Conservation (phyloP, 208 protist species). For the Trypanosoma congolense region DNA sequence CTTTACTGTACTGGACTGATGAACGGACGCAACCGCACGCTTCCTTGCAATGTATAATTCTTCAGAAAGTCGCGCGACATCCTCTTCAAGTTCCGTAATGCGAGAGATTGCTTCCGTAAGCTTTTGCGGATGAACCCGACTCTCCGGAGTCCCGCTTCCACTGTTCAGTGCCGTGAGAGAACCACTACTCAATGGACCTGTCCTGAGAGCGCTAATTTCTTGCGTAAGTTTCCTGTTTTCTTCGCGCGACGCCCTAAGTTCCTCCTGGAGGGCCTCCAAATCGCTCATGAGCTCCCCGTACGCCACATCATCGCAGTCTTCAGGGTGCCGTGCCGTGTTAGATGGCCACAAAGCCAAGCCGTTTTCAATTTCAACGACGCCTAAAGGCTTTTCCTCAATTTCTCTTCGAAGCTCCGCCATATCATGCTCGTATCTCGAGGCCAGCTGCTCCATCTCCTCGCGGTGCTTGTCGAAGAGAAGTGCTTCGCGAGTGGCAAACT, state of each 20-base stretch:
- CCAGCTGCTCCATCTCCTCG: constrained; percentile 58
- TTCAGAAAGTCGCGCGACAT: constrained; percentile 24
- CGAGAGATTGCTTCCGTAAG: constrained; percentile 28
- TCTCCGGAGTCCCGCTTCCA: background rate
- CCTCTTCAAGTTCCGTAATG: constrained; percentile 28
- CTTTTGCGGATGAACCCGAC: constrained; percentile 1
- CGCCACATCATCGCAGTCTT: constrained; percentile 24
- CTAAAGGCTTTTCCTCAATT: constrained; percentile 21
- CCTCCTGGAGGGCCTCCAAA: constrained; percentile 39
- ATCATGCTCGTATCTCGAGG: constrained; percentile 43
- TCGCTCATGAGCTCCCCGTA: constrained; percentile 57
- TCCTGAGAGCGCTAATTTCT: constrained; percentile 2
- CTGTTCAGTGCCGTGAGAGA: background rate
- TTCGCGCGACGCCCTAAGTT: constrained; percentile 15
- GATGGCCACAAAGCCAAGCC: too few relatives aligned
- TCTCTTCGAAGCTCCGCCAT: constrained; percentile 29
- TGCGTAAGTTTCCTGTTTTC: constrained; percentile 20
- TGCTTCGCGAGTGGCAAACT: constrained; percentile 45
- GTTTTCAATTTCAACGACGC: background rate
- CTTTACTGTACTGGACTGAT: constrained; percentile 12
- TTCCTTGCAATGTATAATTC: constrained; percentile 41
- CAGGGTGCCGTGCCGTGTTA: too few relatives aligned
- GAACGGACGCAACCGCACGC: constrained; percentile 29
- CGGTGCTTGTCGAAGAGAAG: constrained; percentile 54
- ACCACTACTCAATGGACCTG: background rate